Evolutionary conservation across 257 asterid genomes (phyloP), one percentile per base, ranked within the genome.

Genomic region (Capsicum baccatum): DNA sequence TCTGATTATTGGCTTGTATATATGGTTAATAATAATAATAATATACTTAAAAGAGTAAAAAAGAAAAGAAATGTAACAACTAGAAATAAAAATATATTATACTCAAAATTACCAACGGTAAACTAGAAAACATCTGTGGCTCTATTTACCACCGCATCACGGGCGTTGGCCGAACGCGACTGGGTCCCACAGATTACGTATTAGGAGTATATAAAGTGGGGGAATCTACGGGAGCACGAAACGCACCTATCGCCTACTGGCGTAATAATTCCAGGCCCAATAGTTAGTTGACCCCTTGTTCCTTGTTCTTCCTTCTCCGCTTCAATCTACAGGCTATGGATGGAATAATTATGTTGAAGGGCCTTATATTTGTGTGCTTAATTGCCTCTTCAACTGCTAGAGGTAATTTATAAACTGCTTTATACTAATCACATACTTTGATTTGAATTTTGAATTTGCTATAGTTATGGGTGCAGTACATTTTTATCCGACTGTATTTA

Each of bases 371-470:
- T 80, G 55, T 80, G 44, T 71, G 66, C 79, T 82, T 88, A 26
- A 56, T 82, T n/a, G 85, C 86, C 19, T 19, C 69, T 67, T 83
- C 90, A 84, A 52, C 83, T n/a, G 91, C 83, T 48, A 86, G 91
- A 88, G 91, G 92, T 88, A 83, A 81, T 68, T 68, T 19, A 54
- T 39, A 39, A 67, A 64, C 1, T 68, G 80, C 33, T n/a, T 33
- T 57, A 15, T 6, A 11, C 56, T 44, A 47, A 69, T 3, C 44
- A 14, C 33, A 19, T 35, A 42, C 44, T 33, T 76, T 76, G 48
- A 26, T 76, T 76, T 76, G 63, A 39, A 26, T 9, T 26, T 63
- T 21, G 0, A 63, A 63, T 21, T 21, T 60, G 67, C 6, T 6
- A 12, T 50, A 11, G 1, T 52, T 8, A 8, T 78, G 50, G 7